Base-by-base conservation (phyloP, 495 filamentous ascomycete genomes). In the Neurospora sp. region DNA sequence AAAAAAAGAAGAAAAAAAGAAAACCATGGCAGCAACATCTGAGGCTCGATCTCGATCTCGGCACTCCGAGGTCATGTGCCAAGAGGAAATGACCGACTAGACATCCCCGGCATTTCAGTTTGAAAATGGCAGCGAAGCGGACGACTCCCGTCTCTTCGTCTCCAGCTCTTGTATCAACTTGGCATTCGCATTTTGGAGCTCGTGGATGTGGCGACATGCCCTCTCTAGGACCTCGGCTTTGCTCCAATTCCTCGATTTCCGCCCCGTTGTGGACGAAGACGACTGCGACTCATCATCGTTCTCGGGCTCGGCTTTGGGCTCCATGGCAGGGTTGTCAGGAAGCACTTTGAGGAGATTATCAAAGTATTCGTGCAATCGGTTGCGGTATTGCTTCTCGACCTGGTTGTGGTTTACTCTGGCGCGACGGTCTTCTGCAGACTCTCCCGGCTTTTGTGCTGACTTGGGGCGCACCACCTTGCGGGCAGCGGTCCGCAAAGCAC, bases 351-450 rank as follows among this genome's bases (percentile, higher is more conserved):
- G 74, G 2, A 80, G 74, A 2, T 76, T 73, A 54, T 78, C 79
- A 39, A 80, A 80, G 69, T 79, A 78, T 7, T 72, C 75, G 70
- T 80, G 79, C 69, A 80, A 73, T 6, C 79, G 73, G 54, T 78
- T 79, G 16, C 79, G 77, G 70, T 80, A 80, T 71, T 80, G 79
- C 71, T 80, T 79, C 62, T 80, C 79, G 37, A 80, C 79, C 5
- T 76, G 40, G 77, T 80, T 80, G 73, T 80, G 79, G 49, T 76
- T 79, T 18, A 74, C 73, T 18, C 79, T 71, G 42, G 77, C 76
- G 16, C 77, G 74, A 40, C 76, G 74, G 49, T 80, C 76, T 27
- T 79, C 79, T 4, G 38, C 7, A 12, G 76, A 76, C 69, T 77
- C 76, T 38, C 76, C 76, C 5, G 72, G 74, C 60, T 77, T 76